phyloP scores from a whole-genome alignment of 441 rosid genomes.

The Jatropha multifida region DNA sequence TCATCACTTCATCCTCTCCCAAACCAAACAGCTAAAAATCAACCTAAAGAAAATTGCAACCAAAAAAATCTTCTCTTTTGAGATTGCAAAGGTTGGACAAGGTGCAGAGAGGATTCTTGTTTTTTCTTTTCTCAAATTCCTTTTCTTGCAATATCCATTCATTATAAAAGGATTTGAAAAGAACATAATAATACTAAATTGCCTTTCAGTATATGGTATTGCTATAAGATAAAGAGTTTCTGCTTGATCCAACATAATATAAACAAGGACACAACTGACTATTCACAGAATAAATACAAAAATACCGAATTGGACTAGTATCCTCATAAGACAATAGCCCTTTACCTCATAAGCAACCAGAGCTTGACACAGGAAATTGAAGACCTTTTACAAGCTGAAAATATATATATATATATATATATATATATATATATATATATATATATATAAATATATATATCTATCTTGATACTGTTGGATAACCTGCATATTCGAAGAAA shows the following conservation, averaged over 20 bases:
- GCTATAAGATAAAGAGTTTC: too few species aligned
- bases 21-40: too few species aligned
- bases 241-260: too few species aligned
- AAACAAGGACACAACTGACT: too few species aligned
- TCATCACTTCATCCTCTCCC: too few species aligned
- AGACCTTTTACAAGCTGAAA: conserved; percentile 12
- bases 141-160: neutral
- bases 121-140: neutral
- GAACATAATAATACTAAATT: neutral
- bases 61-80: neutral
- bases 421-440: too few species aligned
- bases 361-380: conserved; percentile 8
- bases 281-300: too few species aligned
- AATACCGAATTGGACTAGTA: neutral
- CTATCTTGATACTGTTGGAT: conserved; percentile 13
- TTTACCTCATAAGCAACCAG: conserved; percentile 19
- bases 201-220: neutral
- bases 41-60: neutral
- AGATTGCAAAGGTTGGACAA: neutral
- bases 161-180: neutral
- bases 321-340: neutral
- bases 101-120: neutral
- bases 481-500: conserved; percentile 3
- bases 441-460: too few species aligned
- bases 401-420: neutral